Evolutionary conservation across 2,329 filamentous ascomycete genomes (phyloP), one percentile per base, ranked within the genome.

Genomic region (Fusarium ambrosium): DNA sequence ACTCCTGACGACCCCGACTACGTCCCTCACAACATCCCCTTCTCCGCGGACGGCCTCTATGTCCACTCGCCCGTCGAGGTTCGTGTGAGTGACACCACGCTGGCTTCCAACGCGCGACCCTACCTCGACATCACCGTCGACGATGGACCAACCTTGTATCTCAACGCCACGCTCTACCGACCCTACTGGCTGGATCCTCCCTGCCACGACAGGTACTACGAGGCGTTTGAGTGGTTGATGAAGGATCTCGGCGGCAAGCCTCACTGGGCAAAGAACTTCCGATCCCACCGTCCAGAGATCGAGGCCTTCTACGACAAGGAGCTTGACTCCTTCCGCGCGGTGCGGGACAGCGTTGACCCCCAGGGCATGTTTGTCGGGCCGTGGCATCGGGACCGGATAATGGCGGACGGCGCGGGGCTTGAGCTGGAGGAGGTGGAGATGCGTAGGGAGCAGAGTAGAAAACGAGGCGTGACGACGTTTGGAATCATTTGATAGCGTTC

Each of bases 231-330:
- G 83, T 96, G 92, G 87, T 86, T 98, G 55, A 97, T 97, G 95
- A 92, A 91, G 69, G 93, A 97, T 53, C 86, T 97, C 77, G 94
- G 93, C 62, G 95, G 93, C 10, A 90, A 90, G 55, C 95, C 95
- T 20, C 95, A 98, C 83, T 98, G 95, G 94, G 95, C 95, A 9
- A 98, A 98, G 88, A 97, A 98, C 82, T 98, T 97, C 82, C 86
- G 87, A 56, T 87, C 88, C 10, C 87, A 89, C 5, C 87, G 89
- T 13, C 79, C 85, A 0, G 90, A 94, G 34, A 87, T 97, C 51
- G 88, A 90, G 68, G 81, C 82, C 2, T 90, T 94, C 82, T 97
- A 97, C 80, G 92, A 92, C 45, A 82, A 87, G n/a, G 85, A 92
- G 58, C 86, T 97, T 68, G 84, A 87, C 20, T 84, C 89, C 56